Evolutionary conservation across 768 basidiomycete species (phyloP).

Genomic region (Kwoniella sp.): DNA sequence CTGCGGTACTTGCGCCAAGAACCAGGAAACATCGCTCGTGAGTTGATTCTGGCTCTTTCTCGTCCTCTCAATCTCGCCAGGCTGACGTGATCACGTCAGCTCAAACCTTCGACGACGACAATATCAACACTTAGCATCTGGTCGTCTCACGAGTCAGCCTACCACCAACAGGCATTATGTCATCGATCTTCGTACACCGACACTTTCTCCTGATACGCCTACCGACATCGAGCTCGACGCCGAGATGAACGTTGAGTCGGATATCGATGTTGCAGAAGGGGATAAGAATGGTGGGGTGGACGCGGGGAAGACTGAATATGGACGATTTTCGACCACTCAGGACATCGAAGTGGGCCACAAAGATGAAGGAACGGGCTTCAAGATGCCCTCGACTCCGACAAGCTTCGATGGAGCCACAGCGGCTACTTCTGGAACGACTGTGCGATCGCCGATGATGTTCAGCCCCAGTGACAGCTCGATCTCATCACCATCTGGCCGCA

Average conservation of each 20-base stretch:
- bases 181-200: slow-evolving; percentile 11
- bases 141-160: not conserved
- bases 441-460: not conserved
- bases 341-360: not conserved
- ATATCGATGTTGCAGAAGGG: not conserved
- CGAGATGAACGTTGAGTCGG: not conserved
- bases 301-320: not conserved
- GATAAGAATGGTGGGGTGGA: not conserved
- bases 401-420: not conserved
- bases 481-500: not conserved
- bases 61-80: not conserved
- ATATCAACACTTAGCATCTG: not conserved
- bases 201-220: slow-evolving; percentile 16
- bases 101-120: slow-evolving; percentile 1
- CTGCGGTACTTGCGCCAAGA: not conserved
- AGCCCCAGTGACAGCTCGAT: not conserved
- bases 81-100: slow-evolving; percentile 11
- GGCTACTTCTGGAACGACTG: not conserved
- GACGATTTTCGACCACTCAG: not conserved
- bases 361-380: no score
- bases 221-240: slow-evolving; percentile 3
- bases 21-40: slow-evolving; percentile 13
- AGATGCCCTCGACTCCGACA: not conserved
- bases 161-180: not conserved
- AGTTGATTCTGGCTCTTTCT: not conserved